Conservation (phyloP, 805 yeast species). For the Candida boleticola region DNA sequence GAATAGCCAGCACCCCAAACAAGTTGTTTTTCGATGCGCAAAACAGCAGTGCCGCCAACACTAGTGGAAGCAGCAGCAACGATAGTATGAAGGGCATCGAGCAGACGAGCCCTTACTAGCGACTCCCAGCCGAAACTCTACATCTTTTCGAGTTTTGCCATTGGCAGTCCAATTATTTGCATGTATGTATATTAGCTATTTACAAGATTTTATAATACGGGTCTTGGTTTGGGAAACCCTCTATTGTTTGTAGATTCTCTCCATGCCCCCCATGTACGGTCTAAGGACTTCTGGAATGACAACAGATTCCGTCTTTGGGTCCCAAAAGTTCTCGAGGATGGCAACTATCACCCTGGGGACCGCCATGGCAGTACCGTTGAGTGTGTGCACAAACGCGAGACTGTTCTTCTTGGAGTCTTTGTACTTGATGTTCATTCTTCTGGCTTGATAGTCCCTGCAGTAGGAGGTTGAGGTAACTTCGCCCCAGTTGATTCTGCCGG, state of each 20-base stretch:
- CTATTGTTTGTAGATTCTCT: constrained; percentile 19
- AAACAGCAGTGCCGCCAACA: background rate
- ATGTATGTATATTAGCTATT: background rate
- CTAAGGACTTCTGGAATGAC: constrained; percentile 66
- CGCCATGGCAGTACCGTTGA: constrained; percentile 96
- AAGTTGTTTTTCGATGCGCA: background rate
- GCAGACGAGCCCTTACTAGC: background rate
- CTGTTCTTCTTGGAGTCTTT: constrained; percentile 29
- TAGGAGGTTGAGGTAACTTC: constrained; percentile 90
- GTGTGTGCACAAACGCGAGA: constrained; percentile 66
- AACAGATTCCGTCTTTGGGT: constrained; percentile 52
- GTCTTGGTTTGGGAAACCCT: too few relatives aligned
- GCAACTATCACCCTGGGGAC: constrained; percentile 90
- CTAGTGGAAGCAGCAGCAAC: background rate
- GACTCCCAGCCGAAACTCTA: too few relatives aligned
- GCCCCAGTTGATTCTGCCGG: constrained; percentile 91
- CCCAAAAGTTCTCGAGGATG: constrained; percentile 81
- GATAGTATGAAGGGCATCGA: too few relatives aligned
- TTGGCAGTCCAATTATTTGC: too few relatives aligned
- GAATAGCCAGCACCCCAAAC: constrained; percentile 5
- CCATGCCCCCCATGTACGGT: constrained; percentile 69
- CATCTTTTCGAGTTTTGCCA: too few relatives aligned
- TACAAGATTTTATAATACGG: background rate
- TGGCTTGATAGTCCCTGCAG: constrained; percentile 86
- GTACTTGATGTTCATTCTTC: constrained; percentile 73